Conservation (phyloP, 2,329 filamentous ascomycete genomes). For the Penicillium capsulatum region DNA sequence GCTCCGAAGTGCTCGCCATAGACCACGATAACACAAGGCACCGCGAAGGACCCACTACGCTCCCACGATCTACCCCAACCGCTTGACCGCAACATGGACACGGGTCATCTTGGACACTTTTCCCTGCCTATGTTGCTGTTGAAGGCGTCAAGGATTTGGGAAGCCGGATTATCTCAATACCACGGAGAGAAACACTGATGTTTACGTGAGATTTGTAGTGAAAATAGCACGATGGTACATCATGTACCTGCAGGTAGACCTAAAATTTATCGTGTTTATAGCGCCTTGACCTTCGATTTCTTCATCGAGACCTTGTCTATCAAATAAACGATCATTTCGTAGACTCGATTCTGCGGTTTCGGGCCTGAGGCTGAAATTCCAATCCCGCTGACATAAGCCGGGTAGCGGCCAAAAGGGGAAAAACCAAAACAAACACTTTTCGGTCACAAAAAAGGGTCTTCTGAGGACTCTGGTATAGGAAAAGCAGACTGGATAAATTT, state of each 20-base stretch:
- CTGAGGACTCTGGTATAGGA: too few species aligned
- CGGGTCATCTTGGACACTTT: conserved; percentile 1
- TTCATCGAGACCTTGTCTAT: too few species aligned
- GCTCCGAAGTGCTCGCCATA: conserved; percentile 1
- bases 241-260: too few species aligned
- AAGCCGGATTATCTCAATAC: too few species aligned
- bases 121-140: neutral
- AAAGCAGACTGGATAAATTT: too few species aligned
- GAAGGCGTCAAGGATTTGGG: neutral
- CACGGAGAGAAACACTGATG: too few species aligned
- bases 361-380: conserved; percentile 12
- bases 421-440: conserved; percentile 33
- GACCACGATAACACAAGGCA: neutral
- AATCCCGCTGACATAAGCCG: conserved; percentile 5
- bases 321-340: too few species aligned
- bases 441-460: neutral
- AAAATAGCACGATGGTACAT: too few species aligned
- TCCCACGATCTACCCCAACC: conserved; percentile 17
- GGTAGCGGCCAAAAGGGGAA: conserved; percentile 17
- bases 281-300: too few species aligned
- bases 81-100: conserved; percentile 24
- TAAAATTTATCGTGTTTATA: too few species aligned
- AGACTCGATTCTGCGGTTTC: too few species aligned
- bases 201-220: too few species aligned
- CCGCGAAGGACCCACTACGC: conserved; percentile 18